Base-by-base conservation (phyloP, 805 yeast genomes). In the Myxozyma geophila region DNA sequence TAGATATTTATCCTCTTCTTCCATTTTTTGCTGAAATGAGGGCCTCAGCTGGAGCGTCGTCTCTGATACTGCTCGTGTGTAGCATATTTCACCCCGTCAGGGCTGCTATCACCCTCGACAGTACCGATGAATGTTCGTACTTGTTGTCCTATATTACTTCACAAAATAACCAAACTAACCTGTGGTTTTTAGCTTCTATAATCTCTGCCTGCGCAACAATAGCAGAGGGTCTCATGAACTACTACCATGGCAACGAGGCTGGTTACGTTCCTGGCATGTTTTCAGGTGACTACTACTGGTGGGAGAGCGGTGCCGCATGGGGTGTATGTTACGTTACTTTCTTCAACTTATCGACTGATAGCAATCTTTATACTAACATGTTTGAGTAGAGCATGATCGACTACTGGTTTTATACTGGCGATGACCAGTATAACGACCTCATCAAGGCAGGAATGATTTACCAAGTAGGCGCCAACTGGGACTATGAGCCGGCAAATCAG, bases 201-300 rank as follows among this genome's bases (percentile, higher is more conserved):
- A 74, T 79, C 63, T 73, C 78, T 33, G 89, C 84, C 8, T 80
- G 85, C 6, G 76, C 80, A 5, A 74, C 84, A 23, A 72, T 88
- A 23, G 81, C 86, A 17, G 72, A 78, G 23, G 93, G 93, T 62
- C 76, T 87, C 68, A 79, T 88, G 80, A 86, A 85, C 76, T 88
- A 88, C 75, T 88, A 88, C 75, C 82, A 83, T 68, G 90, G 90
- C 37, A 69, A 75, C 66, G 75, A 81, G 44, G 74, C 80, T 47
- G 98, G 98, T 46, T 87, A 92, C 9, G 83, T 90, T 5, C 81
- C 90, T 28, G 98, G 98, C 48, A 85, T 89, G 90, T 92, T 93
- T 75, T 79, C 86, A 10, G 79, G 81, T 72, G 97, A 97, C 0
- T 92, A 93, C 81, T 93, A 92, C 81, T 93, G 98, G 99, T 90